Evolutionary conservation across 495 filamentous ascomycete species (phyloP), one percentile per base, ranked within the genome.

Genomic region (Chaetomium fimeti): DNA sequence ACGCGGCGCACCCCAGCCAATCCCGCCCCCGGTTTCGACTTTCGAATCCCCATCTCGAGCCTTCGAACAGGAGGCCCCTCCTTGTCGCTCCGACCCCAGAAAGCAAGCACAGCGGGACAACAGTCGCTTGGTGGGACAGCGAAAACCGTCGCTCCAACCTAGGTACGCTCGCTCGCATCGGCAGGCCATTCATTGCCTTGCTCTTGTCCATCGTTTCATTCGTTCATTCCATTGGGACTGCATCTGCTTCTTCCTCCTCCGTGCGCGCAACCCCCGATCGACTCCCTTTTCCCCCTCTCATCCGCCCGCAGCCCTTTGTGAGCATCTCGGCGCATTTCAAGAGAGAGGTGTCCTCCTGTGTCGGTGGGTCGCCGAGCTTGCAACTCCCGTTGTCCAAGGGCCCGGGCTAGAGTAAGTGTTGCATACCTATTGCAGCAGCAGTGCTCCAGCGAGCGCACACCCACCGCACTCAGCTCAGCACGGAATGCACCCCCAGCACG

Each of bases 51-150:
- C 65, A 59, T 66, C 68, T 63, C 65, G 67, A 64, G 53, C 40
- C 3, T 32, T 32, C 29, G 66, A 69, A 69, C 59, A 64, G 52
- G 43, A 62, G 57, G 56, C 65, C 70, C 65, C 67, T 67, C 47
- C 45, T 43, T 49, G 45, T 49, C 45, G 45, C 20, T 49, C n/a
- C 65, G 54, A 57, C 22, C 55, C 36, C 16, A 57, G 32, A 42
- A 40, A 57, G 55, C 42, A 40, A 32, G 8, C 52, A 12, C n/a
- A 40, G 55, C 55, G 40, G 55, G 36, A 63, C 65, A 62, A 67
- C 43, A 58, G 32, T 52, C 57, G 64, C 49, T 53, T 63, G 65
- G 48, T 42, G 51, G 60, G 48, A 61, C 57, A 59, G 40, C 56
- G 40, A 58, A 58, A 45, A 58, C 56, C 38, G 24, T 32, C 57